These are phyloP conservation scores for Letharia lupina DNA, from an alignment of 495 filamentous ascomycete genomes.

Conservation along the genomic window DNA sequence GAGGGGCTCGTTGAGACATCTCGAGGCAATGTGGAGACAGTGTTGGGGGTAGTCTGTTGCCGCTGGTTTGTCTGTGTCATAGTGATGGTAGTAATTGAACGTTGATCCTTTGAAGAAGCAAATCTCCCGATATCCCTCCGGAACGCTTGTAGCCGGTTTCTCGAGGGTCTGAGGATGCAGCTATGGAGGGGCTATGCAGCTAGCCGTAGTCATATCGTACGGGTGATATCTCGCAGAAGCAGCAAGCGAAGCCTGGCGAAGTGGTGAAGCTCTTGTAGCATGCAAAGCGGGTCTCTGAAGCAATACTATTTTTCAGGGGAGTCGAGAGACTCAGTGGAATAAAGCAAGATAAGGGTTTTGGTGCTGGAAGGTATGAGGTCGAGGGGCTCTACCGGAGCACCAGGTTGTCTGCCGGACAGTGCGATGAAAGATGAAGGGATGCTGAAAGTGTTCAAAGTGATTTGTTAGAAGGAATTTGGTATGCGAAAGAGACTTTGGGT, in stretches of 20 bases:
- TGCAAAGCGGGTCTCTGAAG: background rate
- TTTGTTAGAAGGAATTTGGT: too few relatives aligned
- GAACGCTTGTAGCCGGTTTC: constrained; percentile 4
- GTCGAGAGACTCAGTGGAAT: background rate
- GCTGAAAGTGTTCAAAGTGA: background rate
- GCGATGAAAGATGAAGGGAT: background rate
- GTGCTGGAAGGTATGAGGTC: background rate
- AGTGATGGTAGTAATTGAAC: background rate
- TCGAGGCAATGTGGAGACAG: background rate
- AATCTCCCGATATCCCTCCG: background rate
- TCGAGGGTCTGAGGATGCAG: constrained; percentile 8
- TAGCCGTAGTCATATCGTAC: constrained; percentile 13
- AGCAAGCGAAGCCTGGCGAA: constrained; percentile 3
- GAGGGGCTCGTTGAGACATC: constrained; percentile 3
- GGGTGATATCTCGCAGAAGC: constrained; percentile 5
- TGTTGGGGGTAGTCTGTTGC: background rate
- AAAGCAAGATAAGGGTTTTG: too few relatives aligned
- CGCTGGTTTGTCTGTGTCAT: constrained; percentile 12
- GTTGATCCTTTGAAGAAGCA: background rate
- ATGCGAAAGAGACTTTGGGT: background rate
- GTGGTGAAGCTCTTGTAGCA: background rate
- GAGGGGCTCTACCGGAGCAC: background rate
- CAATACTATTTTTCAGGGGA: background rate
- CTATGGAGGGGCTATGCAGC: constrained; percentile 14
- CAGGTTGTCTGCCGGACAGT: background rate